These are phyloP conservation scores for Neostapfia colusana DNA, from an alignment of 176 grass and related monocot genomes.

Conservation along the genomic window DNA sequence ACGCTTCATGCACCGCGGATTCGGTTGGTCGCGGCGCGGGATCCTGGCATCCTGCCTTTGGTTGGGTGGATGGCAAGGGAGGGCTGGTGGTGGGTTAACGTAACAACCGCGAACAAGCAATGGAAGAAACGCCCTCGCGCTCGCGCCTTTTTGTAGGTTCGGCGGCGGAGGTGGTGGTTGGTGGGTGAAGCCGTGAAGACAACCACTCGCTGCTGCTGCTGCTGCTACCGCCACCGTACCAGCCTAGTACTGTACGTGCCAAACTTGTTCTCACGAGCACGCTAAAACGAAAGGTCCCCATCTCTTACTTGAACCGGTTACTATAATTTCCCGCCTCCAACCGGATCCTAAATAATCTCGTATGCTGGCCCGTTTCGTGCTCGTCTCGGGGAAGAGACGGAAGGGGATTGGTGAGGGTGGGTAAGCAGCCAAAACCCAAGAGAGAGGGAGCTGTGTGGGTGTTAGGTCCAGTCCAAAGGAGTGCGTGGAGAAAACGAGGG, in stretches of 20 bases:
- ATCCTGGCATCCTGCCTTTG: not conserved
- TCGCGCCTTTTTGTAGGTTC: not conserved
- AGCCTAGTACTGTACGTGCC: not conserved
- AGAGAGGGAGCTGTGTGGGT: too few relatives aligned
- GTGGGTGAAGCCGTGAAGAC: not conserved
- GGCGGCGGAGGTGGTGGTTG: not conserved
- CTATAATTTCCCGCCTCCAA: too few relatives aligned
- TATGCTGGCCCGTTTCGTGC: not conserved
- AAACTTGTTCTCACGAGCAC: not conserved
- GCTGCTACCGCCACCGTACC: not conserved
- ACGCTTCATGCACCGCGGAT: not conserved
- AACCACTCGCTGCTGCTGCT: constrained; percentile 15
- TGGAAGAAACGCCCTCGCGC: too few relatives aligned
- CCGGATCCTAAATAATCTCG: not conserved
- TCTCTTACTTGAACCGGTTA: not conserved
- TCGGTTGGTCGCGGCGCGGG: constrained; percentile 36
- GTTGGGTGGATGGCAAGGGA: not conserved
- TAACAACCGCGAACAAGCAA: not conserved
- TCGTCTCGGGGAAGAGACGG: not conserved
- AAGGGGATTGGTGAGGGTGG: constrained; percentile 11
- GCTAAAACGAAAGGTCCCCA: not conserved
- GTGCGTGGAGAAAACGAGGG: constrained; percentile 45
- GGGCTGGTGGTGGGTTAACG: constrained; percentile 17
- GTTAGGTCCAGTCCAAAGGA: constrained; percentile 4
- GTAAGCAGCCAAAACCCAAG: constrained; percentile 15